Conservation (phyloP, 2,329 filamentous ascomycete species). For the Cryphonectria nitschkei region DNA sequence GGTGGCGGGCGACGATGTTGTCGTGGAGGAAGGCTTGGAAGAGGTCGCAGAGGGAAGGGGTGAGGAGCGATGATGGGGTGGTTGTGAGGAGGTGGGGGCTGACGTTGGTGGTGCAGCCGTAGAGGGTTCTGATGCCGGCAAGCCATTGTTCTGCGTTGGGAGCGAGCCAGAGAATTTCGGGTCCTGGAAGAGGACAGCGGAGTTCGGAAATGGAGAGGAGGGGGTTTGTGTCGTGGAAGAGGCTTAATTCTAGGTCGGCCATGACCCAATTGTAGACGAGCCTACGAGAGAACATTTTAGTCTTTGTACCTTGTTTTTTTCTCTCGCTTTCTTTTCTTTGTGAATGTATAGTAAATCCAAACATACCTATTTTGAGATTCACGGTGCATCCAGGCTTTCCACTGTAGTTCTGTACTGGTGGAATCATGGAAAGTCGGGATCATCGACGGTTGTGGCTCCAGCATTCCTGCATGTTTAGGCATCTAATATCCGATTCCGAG, state of each 20-base stretch:
- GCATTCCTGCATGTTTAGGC: slow-evolving; percentile 70
- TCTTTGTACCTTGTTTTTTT: too few relatives aligned
- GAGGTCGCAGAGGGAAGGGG: slow-evolving; percentile 64
- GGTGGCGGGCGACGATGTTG: slow-evolving; percentile 58
- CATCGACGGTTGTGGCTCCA: slow-evolving; percentile 56
- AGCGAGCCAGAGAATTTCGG: slow-evolving; percentile 67
- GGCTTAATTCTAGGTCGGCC: slow-evolving; percentile 71
- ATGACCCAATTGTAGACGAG: slow-evolving; percentile 77
- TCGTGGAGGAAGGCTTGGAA: slow-evolving; percentile 72
- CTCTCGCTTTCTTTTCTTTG: too few relatives aligned
- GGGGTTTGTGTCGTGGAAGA: slow-evolving; percentile 67
- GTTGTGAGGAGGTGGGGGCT: slow-evolving; percentile 56
- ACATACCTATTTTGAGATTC: slow-evolving; percentile 63
- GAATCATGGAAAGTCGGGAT: slow-evolving; percentile 49
- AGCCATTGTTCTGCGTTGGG: slow-evolving; percentile 63
- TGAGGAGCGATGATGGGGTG: slow-evolving; percentile 52
- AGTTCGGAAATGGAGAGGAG: slow-evolving; percentile 69
- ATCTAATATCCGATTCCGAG: slow-evolving; percentile 47
- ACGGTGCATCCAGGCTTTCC: slow-evolving; percentile 67
- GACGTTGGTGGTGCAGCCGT: slow-evolving; percentile 53
- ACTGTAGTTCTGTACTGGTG: slow-evolving; percentile 53
- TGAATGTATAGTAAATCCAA: too few relatives aligned
- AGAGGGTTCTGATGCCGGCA: slow-evolving; percentile 60
- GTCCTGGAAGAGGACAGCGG: slow-evolving; percentile 63
- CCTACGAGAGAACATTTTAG: slow-evolving; percentile 41